Evolutionary conservation across 2,329 filamentous ascomycete species (phyloP).

Genomic region (Diaporthe helianthi): DNA sequence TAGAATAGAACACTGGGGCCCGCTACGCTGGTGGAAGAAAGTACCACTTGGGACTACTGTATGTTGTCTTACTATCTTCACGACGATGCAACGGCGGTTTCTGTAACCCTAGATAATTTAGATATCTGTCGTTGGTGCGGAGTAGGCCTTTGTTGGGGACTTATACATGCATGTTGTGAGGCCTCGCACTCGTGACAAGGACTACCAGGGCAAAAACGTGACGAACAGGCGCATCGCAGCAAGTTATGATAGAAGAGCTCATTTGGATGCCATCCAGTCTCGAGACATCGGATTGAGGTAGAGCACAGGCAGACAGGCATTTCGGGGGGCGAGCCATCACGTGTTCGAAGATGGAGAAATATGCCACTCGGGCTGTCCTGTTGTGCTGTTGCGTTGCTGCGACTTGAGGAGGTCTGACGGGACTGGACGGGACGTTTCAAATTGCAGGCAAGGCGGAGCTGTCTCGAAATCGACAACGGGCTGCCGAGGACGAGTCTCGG

Average conservation of each 20-base stretch:
- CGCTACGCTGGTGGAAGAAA: neutral
- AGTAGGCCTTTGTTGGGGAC: too few species aligned
- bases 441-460: conserved; percentile 18
- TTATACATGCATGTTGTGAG: neutral
- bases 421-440: conserved; percentile 17
- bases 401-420: neutral
- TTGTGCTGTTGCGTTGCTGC: neutral
- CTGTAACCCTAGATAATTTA: neutral
- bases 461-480: conserved; percentile 19
- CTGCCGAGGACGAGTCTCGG: conserved; percentile 12
- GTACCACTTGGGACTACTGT: neutral
- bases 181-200: neutral
- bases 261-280: neutral
- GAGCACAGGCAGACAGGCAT: neutral
- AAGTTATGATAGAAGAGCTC: neutral
- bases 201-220: neutral
- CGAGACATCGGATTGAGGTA: neutral
- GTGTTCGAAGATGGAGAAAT: neutral
- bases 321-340: neutral
- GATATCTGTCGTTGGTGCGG: neutral
- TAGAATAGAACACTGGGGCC: neutral
- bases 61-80: neutral
- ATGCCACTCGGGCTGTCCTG: conserved; percentile 2
- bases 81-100: neutral
- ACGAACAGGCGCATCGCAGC: neutral